Conservation (phyloP, 768 basidiomycete species). For the Clitopilus passeckerianus region DNA sequence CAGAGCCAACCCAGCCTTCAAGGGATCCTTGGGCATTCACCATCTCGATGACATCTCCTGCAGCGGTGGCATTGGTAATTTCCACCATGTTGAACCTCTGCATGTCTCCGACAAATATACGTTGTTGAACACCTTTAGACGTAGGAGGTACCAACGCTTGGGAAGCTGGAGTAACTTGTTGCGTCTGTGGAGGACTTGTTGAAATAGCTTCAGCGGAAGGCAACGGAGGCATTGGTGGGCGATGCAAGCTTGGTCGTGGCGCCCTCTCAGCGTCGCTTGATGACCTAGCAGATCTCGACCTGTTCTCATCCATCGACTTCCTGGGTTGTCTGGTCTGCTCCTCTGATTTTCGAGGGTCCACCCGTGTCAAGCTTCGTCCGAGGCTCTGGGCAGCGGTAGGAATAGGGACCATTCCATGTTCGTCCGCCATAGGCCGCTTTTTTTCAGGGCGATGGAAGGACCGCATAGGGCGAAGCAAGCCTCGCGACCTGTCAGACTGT, state of each 20-base stretch:
- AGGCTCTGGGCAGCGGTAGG: conserved; percentile 28
- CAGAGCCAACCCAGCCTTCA: conserved; percentile 49
- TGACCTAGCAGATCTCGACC: conserved; percentile 13
- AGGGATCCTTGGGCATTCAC: conserved; percentile 66
- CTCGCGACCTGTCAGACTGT: conserved; percentile 5
- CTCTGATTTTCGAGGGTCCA: conserved; percentile 12
- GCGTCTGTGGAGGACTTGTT: conserved; percentile 15
- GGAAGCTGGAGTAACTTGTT: conserved; percentile 12
- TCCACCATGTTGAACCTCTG: conserved; percentile 75
- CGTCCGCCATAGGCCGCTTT: conserved; percentile 22
- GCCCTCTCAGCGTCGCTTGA: conserved; percentile 19
- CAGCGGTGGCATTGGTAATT: conserved; percentile 60
- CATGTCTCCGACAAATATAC: conserved; percentile 74
- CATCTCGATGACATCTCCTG: conserved; percentile 65
- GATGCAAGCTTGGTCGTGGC: conserved; percentile 15
- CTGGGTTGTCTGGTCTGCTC: conserved; percentile 9
- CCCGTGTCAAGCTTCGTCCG: conserved; percentile 31
- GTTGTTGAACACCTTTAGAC: conserved; percentile 45
- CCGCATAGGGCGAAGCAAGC: conserved; percentile 42
- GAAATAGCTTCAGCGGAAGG: conserved; percentile 24
- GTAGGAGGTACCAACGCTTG: not conserved
- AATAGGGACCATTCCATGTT: conserved; percentile 22
- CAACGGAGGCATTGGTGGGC: conserved; percentile 33
- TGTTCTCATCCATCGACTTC: conserved; percentile 12
- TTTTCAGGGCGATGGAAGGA: conserved; percentile 56